Conservation (phyloP, 73 alveolate species). For the Tetrahymena elliotti region DNA sequence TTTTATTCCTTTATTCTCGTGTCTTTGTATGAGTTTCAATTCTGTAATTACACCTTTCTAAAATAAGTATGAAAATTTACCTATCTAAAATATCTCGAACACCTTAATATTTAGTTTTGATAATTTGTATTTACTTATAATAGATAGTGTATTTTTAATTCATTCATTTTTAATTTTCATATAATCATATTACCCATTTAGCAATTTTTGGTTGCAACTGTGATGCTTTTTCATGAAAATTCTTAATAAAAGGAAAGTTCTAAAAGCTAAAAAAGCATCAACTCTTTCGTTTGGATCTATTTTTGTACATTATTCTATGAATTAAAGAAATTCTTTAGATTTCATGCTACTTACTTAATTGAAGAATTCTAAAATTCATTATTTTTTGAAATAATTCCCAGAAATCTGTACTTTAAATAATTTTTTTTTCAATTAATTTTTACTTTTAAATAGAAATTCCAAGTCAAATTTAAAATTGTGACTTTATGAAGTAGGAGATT, state of each 20-base stretch:
- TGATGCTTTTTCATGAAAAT: neutral
- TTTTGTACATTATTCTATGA: conserved; percentile 42
- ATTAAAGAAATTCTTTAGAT: neutral
- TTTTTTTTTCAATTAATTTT: too few relatives aligned
- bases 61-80: too few relatives aligned
- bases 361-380: conserved; percentile 51
- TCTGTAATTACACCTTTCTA: too few relatives aligned
- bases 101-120: too few relatives aligned
- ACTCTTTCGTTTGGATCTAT: conserved; percentile 80
- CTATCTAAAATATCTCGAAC: too few relatives aligned
- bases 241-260: neutral
- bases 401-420: conserved; percentile 48
- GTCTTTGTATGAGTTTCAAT: too few relatives aligned
- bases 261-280: conserved; percentile 56
- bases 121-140: too few relatives aligned
- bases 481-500: neutral
- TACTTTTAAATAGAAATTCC: too few relatives aligned
- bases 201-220: neutral
- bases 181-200: neutral
- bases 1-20: too few relatives aligned
- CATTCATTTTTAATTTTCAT: neutral
- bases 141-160: too few relatives aligned
- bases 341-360: conserved; percentile 74
- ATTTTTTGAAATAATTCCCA: conserved; percentile 54
- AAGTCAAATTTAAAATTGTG: neutral